These are phyloP conservation scores for Talaromyces liani DNA, from an alignment of 495 filamentous ascomycete genomes.

Conservation along the genomic window DNA sequence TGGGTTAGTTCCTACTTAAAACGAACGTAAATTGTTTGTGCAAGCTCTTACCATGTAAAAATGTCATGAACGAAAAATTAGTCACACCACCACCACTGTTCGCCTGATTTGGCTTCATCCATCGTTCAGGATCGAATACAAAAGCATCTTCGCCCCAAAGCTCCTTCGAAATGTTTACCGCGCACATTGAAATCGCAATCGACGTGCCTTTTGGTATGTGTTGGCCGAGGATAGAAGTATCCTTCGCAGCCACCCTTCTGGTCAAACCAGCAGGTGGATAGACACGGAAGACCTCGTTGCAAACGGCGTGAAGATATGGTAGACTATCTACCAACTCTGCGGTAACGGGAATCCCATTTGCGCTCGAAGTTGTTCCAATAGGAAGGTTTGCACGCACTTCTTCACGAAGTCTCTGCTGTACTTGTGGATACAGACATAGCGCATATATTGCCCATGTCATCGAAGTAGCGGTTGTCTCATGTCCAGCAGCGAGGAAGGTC, in stretches of 20 bases:
- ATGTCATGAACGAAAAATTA: slow-evolving; percentile 74
- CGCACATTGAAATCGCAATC: slow-evolving; percentile 40
- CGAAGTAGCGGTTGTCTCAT: slow-evolving; percentile 40
- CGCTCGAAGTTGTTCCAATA: slow-evolving; percentile 26
- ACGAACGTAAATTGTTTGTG: not conserved
- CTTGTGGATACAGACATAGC: slow-evolving; percentile 13
- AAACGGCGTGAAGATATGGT: slow-evolving; percentile 53
- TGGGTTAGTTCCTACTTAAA: slow-evolving; percentile 33
- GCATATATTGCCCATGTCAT: slow-evolving; percentile 19
- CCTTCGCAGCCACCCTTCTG: slow-evolving; percentile 48
- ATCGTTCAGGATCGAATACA: slow-evolving; percentile 75
- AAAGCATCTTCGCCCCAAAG: slow-evolving; percentile 82
- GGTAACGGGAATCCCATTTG: slow-evolving; percentile 35
- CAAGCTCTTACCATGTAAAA: slow-evolving; percentile 53
- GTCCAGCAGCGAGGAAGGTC: slow-evolving; percentile 73
- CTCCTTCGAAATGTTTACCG: slow-evolving; percentile 63
- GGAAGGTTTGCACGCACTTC: slow-evolving; percentile 13
- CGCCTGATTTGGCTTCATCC: slow-evolving; percentile 45
- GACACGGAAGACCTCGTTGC: slow-evolving; percentile 53
- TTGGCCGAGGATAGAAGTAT: slow-evolving; percentile 53
- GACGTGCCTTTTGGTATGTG: slow-evolving; percentile 49
- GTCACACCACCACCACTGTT: slow-evolving; percentile 47
- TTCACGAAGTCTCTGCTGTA: slow-evolving; percentile 15
- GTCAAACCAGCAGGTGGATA: slow-evolving; percentile 54
- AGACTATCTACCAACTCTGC: slow-evolving; percentile 43